Evolutionary conservation across 2,329 filamentous ascomycete species (phyloP), one percentile per base, ranked within the genome.

Genomic region (Pestalotiopsis sp.): DNA sequence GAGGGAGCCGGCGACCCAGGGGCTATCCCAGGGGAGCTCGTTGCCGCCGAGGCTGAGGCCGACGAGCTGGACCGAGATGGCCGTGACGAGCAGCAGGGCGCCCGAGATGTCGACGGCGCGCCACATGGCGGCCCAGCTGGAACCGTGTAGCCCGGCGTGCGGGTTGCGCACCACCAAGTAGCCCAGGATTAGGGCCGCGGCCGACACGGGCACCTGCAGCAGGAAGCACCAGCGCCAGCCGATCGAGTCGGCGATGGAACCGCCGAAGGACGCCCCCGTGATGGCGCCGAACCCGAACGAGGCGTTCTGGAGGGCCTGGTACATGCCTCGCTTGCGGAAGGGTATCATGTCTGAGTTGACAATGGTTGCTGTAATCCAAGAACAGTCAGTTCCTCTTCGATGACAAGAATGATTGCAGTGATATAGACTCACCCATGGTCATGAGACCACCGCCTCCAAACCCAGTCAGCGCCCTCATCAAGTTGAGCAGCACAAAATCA

Each of bases 221-320:
- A 90, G 74, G 69, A 92, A 92, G 68, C 88, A 90, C 85, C 87
- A 91, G 25, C 91, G 83, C 91, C 91, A 93, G 11, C 91, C 90
- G 25, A 93, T 82, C 1, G 80, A 82, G 72, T 92, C 89, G 27
- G 89, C 89, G 12, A 93, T 85, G 41, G 87, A 84, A 1, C 90
- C 90, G 3, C 91, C 91, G 61, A 91, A 84, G 0, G 88, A 88
- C 9, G 90, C 90, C 1, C 90, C 90, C 23, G 85, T 84, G 41
- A 91, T 87, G 2, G 88, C 85, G 0, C 89, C 89, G 70, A 91
- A 89, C 0, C 89, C 90, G 69, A 87, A 86, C 41, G 90, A 82
- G 17, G 83, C 86, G 69, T 91, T 91, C 71, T 91, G 88, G 11
- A 88, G 70, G 59, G 90, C 85, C 75, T 91, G 80, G 76, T 91